Base-by-base conservation (phyloP, 106 monocot species). In the Hemerocallis citrina region DNA sequence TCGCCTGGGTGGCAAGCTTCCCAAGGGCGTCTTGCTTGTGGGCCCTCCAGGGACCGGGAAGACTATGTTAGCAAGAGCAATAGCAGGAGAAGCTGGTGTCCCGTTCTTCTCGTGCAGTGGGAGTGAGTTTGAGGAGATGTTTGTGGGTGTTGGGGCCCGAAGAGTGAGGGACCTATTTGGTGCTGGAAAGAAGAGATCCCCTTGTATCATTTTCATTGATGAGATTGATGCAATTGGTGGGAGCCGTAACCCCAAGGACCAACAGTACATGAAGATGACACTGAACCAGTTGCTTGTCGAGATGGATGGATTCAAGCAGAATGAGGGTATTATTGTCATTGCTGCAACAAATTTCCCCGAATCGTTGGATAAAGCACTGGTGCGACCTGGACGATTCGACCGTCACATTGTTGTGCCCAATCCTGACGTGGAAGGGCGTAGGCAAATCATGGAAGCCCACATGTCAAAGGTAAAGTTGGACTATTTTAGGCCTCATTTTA, bases 61-160 rank as follows among this genome's bases (percentile, higher is more conserved):
- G 72, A 98, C 96, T 22, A 98, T 98, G 96, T 70, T 98, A 41
- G 96, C 96, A 31, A 79, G 98, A 76, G 96, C 96, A 34, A 92
- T 98, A 63, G 96, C 96, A 34, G 96, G 96, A 43, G 96, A 98
- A 82, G 96, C 98, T 24, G 92, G 85, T 24, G 98, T 92, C 46
- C 98, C 98, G 32, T 98, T 98, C 80, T 98, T 98, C 69, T 98
- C 98, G 32, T 98, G 98, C 85, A 92, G 92, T 73, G 98, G 98
- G 13, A 92, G 91, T 63, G 98, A 98, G 61, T 98, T 98, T 75
- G 98, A 98, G 58, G 98, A 98, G 79, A 92, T 98, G 98, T 98
- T 92, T 71, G 98, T 98, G 35, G 98, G 98, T 52, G 98, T 98
- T 3, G 98, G 98, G 45, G 98, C 98, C 38, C 70, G 98, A 28